These are phyloP conservation scores for Alternaria hordeiaustralica DNA, from an alignment of 2,329 filamentous ascomycete genomes.

Conservation along the genomic window DNA sequence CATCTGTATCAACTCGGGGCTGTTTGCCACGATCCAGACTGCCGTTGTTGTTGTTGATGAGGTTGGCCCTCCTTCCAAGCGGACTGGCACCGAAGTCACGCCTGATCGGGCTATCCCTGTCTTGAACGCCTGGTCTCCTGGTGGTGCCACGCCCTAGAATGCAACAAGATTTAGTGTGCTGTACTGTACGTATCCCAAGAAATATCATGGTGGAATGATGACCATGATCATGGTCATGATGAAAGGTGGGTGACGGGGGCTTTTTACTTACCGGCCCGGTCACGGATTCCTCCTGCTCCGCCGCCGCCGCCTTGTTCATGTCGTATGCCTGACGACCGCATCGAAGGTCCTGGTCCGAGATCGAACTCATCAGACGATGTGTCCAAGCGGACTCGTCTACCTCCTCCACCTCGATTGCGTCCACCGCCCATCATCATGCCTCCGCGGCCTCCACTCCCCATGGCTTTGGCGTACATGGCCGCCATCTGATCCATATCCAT, in stretches of 20 bases:
- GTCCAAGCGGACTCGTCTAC: not conserved
- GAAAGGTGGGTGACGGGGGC: not conserved
- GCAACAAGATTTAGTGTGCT: not conserved
- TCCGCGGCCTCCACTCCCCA: slow-evolving; percentile 1
- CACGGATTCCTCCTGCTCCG: not conserved
- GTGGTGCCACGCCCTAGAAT: not conserved
- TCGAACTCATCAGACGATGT: slow-evolving; percentile 10
- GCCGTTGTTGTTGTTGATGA: not conserved
- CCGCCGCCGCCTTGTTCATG: not conserved
- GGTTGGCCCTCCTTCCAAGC: not conserved
- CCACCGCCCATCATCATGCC: not conserved
- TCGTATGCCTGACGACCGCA: not conserved
- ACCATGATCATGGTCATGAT: not conserved
- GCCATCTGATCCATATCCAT: slow-evolving; percentile 3
- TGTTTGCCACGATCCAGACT: slow-evolving; percentile 14
- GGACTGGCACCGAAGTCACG: slow-evolving; percentile 2
- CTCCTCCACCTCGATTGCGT: slow-evolving; percentile 2
- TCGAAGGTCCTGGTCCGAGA: not conserved
- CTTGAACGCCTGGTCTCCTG: not conserved
- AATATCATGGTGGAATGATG: not conserved
- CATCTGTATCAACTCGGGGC: slow-evolving; percentile 23
- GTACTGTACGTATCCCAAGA: not conserved
- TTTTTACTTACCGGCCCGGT: slow-evolving; percentile 2
- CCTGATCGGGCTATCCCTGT: slow-evolving; percentile 5
- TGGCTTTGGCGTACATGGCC: not conserved